Percentiles rank a stretch among this genome's conserved stretches.
phyloP scores from a whole-genome alignment of 2,329 filamentous ascomycete genomes.

The Trichoderma koningiopsis region DNA sequence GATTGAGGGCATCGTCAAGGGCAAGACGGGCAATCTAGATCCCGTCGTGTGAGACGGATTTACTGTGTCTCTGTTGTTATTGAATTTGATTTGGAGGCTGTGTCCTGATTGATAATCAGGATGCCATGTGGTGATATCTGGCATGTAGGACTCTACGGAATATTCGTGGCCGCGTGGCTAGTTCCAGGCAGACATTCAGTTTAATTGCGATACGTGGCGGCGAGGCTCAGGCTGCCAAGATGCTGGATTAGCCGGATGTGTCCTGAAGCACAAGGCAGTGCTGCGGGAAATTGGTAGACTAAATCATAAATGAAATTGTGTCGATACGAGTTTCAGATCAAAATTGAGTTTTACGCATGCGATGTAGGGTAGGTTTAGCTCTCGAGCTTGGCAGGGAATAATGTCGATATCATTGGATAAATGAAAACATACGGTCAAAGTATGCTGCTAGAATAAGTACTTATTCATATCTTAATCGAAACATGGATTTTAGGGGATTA shows the following conservation, averaged over 20 bases:
- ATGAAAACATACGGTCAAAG: neutral
- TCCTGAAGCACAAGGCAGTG: neutral
- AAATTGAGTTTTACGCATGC: neutral
- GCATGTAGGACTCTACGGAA: neutral
- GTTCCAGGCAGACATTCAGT: neutral
- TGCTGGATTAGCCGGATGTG: neutral
- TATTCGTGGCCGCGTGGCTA: neutral
- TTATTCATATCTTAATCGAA: neutral
- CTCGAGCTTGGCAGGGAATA: neutral
- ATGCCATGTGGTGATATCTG: neutral
- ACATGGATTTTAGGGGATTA: neutral
- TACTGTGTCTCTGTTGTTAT: neutral
- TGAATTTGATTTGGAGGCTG: neutral
- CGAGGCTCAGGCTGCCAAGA: neutral
- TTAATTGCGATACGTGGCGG: conserved; percentile 1
- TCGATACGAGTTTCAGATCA: conserved; percentile 1
- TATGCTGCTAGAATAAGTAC: neutral
- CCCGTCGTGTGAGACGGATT: conserved; percentile 35
- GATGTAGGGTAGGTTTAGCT: neutral
- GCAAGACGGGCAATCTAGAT: conserved; percentile 44
- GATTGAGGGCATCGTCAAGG: conserved; percentile 55
- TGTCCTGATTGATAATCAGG: neutral
- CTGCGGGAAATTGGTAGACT: neutral
- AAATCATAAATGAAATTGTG: neutral
- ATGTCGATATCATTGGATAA: neutral